Percentiles rank a stretch among this genome's conserved stretches.
Evolutionary conservation across 257 asterid species (phyloP).

Genomic region (Solanum bulbocastanum): DNA sequence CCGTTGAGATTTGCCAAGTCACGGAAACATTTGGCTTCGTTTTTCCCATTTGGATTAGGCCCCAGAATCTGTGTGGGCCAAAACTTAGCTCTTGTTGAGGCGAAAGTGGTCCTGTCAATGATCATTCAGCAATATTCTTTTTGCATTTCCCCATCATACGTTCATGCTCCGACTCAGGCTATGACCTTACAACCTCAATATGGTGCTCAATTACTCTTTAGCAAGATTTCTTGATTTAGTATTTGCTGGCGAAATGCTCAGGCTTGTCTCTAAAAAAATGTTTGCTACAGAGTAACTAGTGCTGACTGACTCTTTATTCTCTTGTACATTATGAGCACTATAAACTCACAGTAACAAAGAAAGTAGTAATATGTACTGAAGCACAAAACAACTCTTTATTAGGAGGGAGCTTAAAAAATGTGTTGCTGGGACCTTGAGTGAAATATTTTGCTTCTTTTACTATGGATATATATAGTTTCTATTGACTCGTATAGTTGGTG

Average conservation of each 20-base stretch:
- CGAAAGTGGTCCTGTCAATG: slow-evolving; percentile 23
- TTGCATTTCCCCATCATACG: slow-evolving; percentile 24
- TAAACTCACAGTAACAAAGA: not conserved
- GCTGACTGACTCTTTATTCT: not conserved
- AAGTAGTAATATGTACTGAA: not conserved
- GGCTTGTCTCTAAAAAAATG: not conserved
- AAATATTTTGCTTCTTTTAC: not conserved
- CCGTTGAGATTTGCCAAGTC: slow-evolving; percentile 17
- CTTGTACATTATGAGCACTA: not conserved
- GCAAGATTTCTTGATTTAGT: not conserved
- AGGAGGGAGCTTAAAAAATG: not conserved
- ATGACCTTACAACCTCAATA: slow-evolving; percentile 21
- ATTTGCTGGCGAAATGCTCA: not conserved
- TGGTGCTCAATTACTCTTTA: slow-evolving; percentile 21
- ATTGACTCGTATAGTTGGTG: not conserved
- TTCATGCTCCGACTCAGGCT: slow-evolving; percentile 16
- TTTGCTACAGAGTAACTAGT: not conserved
- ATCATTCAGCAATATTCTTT: slow-evolving; percentile 12
- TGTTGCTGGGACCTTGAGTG: not conserved
- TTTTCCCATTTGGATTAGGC: slow-evolving; percentile 26
- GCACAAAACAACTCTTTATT: not conserved
- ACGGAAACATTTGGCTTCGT: slow-evolving; percentile 19
- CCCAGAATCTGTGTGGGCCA: slow-evolving; percentile 30
- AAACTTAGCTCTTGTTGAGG: slow-evolving; percentile 26
- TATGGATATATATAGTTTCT: not conserved